Conservation (phyloP, 495 filamentous ascomycete species). For the Neurospora sp. region DNA sequence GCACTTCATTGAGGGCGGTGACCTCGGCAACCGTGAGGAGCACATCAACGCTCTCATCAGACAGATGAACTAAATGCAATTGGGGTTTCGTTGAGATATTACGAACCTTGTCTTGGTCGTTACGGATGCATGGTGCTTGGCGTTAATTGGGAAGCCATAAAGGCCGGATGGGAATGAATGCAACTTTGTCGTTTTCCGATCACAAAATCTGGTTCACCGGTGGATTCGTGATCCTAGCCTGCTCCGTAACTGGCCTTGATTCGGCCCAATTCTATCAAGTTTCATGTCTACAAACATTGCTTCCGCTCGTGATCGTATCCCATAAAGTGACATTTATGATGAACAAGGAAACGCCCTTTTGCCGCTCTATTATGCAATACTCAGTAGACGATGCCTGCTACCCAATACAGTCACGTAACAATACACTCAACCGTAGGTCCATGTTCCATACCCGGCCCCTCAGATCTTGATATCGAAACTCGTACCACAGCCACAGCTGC, state of each 20-base stretch:
- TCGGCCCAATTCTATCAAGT: constrained; percentile 14
- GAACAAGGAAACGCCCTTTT: not conserved
- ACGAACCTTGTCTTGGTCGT: constrained; percentile 27
- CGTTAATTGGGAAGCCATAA: constrained; percentile 19
- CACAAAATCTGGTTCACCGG: constrained; percentile 9
- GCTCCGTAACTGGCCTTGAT: constrained; percentile 9
- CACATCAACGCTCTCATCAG: constrained; percentile 94
- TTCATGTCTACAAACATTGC: not conserved
- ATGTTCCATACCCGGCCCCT: not conserved
- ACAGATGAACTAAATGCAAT: constrained; percentile 82
- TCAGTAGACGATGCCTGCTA: not conserved
- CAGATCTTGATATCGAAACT: constrained; percentile 85
- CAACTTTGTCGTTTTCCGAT: constrained; percentile 14
- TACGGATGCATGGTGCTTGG: constrained; percentile 27
- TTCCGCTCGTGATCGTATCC: not conserved
- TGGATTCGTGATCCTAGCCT: constrained; percentile 16
- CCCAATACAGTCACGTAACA: not conserved
- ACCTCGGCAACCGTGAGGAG: constrained; percentile 95
- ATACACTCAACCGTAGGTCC: not conserved
- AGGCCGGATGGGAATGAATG: constrained; percentile 24
- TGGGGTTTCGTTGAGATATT: constrained; percentile 14
- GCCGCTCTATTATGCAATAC: not conserved
- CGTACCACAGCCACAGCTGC: constrained; percentile 94
- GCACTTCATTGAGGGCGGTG: constrained; percentile 98
- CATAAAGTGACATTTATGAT: not conserved